Conservation (phyloP, 139 green algal species). For the Volvox reticuliferus region DNA sequence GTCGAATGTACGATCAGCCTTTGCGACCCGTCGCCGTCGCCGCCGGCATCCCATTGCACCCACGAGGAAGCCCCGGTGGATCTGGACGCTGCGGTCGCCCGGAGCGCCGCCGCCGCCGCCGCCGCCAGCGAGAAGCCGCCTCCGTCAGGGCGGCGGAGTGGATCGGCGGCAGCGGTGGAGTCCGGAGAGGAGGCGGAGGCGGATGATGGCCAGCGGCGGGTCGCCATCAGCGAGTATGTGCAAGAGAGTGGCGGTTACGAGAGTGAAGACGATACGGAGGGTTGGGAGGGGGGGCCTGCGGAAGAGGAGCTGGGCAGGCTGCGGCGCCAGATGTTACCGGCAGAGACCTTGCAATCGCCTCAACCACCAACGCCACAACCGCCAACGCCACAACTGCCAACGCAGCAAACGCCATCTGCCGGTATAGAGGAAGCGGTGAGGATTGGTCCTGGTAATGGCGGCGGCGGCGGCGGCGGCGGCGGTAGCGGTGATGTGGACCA, state of each 20-base stretch:
- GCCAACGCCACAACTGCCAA: neutral
- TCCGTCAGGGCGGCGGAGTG: no score
- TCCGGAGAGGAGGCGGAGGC: neutral
- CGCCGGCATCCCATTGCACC: constrained; percentile 1
- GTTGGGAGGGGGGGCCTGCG: neutral
- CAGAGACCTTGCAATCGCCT: neutral
- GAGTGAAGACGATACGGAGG: constrained; percentile 28
- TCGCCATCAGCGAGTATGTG: neutral
- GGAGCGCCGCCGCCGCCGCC: neutral
- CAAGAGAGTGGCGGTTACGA: constrained; percentile 30
- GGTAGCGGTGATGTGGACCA: no score
- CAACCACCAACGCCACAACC: neutral
- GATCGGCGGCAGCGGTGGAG: neutral
- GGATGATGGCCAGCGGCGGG: neutral
- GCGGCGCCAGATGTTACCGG: neutral
- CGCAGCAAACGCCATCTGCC: neutral
- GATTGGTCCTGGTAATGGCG: neutral
- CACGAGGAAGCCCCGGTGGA: neutral
- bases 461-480: neutral
- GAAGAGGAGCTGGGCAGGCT: neutral
- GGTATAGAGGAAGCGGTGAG: neutral
- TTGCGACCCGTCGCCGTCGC: neutral
- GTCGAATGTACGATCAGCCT: neutral
- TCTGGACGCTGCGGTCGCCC: neutral
- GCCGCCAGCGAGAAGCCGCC: neutral